A percentile compares a stretch with the other conserved stretches of the same genome.
phyloP scores from a whole-genome alignment of 441 rosid genomes.

The Gossypium schwendimanii region DNA sequence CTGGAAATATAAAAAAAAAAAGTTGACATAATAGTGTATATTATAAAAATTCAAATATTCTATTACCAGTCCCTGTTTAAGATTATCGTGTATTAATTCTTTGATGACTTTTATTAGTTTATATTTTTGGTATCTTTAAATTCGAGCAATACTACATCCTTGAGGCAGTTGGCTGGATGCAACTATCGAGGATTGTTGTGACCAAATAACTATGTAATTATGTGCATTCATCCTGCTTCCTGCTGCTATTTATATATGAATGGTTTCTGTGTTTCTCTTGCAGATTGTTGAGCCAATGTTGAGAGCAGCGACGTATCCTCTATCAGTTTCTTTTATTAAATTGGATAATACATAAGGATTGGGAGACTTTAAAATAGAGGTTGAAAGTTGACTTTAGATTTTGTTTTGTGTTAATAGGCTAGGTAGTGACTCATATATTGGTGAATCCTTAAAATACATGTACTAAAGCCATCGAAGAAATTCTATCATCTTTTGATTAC shows the following conservation, averaged over 20 bases:
- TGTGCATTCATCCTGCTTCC: background rate
- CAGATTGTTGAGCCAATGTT: slow-evolving; percentile 89
- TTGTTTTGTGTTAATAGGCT: background rate
- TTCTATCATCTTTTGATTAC: slow-evolving; percentile 8
- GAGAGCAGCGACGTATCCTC: slow-evolving; percentile 73
- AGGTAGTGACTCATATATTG: background rate
- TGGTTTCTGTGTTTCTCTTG: slow-evolving; percentile 21
- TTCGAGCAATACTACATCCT: background rate
- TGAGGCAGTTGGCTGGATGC: background rate
- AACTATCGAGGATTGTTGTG: background rate
- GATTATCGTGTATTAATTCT: background rate
- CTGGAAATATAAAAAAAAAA: background rate
- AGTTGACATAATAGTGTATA: background rate
- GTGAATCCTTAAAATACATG: background rate
- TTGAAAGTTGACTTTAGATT: background rate
- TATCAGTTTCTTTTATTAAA: background rate
- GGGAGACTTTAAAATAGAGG: background rate
- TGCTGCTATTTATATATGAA: background rate
- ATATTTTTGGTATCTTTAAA: background rate
- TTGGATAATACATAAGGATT: background rate
- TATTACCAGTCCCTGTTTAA: background rate
- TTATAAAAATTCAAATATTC: background rate
- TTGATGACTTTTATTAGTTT: background rate
- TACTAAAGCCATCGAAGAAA: background rate
- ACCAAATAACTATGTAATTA: background rate